These are phyloP conservation scores for Pythium utonaiense DNA, from an alignment of 352 stramenopile species.

Conservation along the genomic window DNA sequence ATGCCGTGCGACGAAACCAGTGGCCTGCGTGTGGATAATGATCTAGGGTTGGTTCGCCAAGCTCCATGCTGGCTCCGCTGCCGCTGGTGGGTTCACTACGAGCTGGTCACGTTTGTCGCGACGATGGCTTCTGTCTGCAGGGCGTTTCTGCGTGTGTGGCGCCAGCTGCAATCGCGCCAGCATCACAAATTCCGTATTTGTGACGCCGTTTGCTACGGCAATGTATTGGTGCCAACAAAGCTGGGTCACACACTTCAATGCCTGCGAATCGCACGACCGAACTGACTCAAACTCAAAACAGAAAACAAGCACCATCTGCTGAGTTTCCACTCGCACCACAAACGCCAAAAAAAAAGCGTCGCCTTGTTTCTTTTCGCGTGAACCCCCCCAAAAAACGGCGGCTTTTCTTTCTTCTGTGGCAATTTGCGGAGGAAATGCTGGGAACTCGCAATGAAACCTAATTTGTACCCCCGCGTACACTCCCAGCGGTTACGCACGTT, in stretches of 20 bases:
- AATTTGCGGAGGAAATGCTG: no score
- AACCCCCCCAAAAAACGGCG: no score
- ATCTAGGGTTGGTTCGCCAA: background rate
- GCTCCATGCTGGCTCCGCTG: no score
- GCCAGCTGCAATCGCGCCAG: background rate
- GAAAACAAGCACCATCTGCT: slow-evolving; percentile 1
- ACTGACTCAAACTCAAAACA: slow-evolving; percentile 1
- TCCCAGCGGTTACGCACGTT: background rate
- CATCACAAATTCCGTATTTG: background rate
- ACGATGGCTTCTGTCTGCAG: background rate
- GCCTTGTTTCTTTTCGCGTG: background rate
- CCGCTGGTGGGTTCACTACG: background rate
- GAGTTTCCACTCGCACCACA: background rate
- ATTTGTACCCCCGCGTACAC: background rate
- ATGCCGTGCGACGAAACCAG: background rate
- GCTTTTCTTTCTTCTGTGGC: slow-evolving; percentile 3
- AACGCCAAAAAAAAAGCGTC: background rate
- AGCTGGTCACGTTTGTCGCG: background rate
- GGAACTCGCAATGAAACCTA: background rate
- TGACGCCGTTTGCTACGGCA: background rate
- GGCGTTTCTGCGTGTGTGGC: background rate
- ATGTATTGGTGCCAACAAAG: background rate
- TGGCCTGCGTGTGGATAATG: no score
- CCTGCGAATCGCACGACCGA: background rate
- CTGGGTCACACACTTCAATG: background rate